Conservation (phyloP, 2,329 filamentous ascomycete genomes). For the Venturia effusa region DNA sequence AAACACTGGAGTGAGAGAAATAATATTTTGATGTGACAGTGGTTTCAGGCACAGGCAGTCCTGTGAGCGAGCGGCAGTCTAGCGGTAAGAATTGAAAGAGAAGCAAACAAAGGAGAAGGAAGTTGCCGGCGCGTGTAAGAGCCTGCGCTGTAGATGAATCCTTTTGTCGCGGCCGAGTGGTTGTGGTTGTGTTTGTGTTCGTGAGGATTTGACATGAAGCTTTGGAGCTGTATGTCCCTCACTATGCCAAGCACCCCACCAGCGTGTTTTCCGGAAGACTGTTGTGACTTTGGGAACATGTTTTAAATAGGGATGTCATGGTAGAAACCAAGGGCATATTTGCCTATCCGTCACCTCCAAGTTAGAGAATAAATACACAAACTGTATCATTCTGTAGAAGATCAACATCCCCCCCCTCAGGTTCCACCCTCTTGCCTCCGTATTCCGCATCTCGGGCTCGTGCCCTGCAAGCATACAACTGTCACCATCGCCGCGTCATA, state of each 20-base stretch:
- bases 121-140: background rate
- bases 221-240: background rate
- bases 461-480: slow-evolving; percentile 1
- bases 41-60: background rate
- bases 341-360: too few relatives aligned
- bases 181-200: background rate
- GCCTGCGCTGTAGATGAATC: background rate
- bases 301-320: background rate
- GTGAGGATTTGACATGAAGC: background rate
- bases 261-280: background rate
- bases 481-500: slow-evolving; percentile 3
- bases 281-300: background rate
- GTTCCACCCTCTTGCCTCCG: background rate
- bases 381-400: too few relatives aligned
- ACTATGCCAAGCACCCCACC: background rate
- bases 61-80: background rate
- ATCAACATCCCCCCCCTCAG: too few relatives aligned
- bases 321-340: too few relatives aligned
- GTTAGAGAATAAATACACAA: background rate
- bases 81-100: background rate
- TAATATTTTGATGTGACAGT: background rate
- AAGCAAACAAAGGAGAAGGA: background rate
- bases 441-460: background rate
- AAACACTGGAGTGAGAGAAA: background rate
- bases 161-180: background rate